phyloP scores from a whole-genome alignment of 2,329 filamentous ascomycete genomes.

The Fusarium buharicum region DNA sequence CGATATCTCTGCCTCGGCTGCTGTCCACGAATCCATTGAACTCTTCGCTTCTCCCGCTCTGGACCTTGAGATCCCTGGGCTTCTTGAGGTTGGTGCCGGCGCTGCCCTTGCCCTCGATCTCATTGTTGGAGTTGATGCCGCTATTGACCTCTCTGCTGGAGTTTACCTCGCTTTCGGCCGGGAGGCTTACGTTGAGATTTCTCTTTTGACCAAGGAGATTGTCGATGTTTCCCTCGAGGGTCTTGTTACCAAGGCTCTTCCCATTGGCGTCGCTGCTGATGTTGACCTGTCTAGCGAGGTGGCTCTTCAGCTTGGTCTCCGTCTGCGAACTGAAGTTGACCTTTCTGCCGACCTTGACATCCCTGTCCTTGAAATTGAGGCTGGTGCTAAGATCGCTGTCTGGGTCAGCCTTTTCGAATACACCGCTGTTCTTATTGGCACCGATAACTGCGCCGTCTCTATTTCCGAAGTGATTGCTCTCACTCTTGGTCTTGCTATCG shows the following conservation, averaged over 20 bases:
- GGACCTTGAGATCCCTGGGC: conserved; percentile 54
- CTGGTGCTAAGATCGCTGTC: conserved; percentile 58
- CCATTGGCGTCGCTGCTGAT: conserved; percentile 40
- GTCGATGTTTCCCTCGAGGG: conserved; percentile 56
- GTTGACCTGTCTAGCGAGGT: conserved; percentile 55
- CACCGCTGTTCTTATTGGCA: conserved; percentile 54
- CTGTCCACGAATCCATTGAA: conserved; percentile 62
- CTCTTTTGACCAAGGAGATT: conserved; percentile 54
- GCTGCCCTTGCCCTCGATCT: conserved; percentile 63
- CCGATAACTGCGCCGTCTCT: conserved; percentile 51
- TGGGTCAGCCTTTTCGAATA: conserved; percentile 67
- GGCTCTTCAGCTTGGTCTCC: conserved; percentile 60
- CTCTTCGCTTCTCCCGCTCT: conserved; percentile 56
- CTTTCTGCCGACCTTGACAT: conserved; percentile 49
- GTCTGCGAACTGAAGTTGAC: conserved; percentile 60
- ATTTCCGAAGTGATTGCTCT: conserved; percentile 38
- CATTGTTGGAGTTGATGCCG: conserved; percentile 59
- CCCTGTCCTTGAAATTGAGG: conserved; percentile 46
- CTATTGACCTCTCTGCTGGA: conserved; percentile 60
- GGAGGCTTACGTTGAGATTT: conserved; percentile 54
- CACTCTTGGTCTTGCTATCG: conserved; percentile 39
- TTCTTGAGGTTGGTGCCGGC: conserved; percentile 53
- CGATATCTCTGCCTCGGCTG: conserved; percentile 56
- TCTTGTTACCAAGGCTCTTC: conserved; percentile 43
- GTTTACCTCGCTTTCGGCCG: conserved; percentile 62